phyloP scores from a whole-genome alignment of 805 yeast species.

The Metschnikowia reukaufii region DNA sequence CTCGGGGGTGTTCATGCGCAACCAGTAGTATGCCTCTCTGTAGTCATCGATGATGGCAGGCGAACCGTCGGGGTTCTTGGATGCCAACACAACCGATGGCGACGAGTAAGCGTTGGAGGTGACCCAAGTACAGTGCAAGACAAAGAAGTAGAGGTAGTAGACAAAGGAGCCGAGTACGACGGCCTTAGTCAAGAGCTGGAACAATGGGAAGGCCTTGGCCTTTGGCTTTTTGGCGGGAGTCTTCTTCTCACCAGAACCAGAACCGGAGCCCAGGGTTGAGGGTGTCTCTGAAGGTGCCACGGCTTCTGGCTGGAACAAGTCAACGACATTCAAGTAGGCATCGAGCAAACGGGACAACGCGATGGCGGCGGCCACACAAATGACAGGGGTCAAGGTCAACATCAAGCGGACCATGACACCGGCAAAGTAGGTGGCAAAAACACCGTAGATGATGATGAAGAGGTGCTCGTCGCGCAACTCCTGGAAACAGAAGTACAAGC shows the following conservation, averaged over 20 bases:
- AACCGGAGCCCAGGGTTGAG: too few relatives aligned
- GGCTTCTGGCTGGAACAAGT: constrained; percentile 23
- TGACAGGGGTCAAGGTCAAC: constrained; percentile 94
- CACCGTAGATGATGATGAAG: constrained; percentile 86
- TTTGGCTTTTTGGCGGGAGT: constrained; percentile 9
- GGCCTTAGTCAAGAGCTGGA: constrained; percentile 53
- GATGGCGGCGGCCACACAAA: constrained; percentile 90
- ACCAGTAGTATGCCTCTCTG: constrained; percentile 98
- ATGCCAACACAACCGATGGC: constrained; percentile 93
- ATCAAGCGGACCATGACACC: constrained; percentile 99
- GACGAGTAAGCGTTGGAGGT: constrained; percentile 94
- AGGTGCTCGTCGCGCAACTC: constrained; percentile 90
- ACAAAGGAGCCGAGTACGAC: constrained; percentile 66
- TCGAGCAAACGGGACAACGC: constrained; percentile 84
- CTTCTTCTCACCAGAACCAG: too few relatives aligned
- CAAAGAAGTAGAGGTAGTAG: constrained; percentile 76
- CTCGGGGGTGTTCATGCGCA: constrained; percentile 95
- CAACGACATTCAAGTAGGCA: constrained; percentile 68
- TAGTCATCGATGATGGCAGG: constrained; percentile 88
- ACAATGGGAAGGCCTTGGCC: constrained; percentile 21
- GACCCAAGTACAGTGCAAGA: constrained; percentile 95
- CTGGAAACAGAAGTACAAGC: constrained; percentile 85
- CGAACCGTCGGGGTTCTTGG: constrained; percentile 81
- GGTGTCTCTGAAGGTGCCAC: background rate
- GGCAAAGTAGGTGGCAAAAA: constrained; percentile 94